Conservation (phyloP, 2,329 filamentous ascomycete species). For the Didymella pinodella region DNA sequence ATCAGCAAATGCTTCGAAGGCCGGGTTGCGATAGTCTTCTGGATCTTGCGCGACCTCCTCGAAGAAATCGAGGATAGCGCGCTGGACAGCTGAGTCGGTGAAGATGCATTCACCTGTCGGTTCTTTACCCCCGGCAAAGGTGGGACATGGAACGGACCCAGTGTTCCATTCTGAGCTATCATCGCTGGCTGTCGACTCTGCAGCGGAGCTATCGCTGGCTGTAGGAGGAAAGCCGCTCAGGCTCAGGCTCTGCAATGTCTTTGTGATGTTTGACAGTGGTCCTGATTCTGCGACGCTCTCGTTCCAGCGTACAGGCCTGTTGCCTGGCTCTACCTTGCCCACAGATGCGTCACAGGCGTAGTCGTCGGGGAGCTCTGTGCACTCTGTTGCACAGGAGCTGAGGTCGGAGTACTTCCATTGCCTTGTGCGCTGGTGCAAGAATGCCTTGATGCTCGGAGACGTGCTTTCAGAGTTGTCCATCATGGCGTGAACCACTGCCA, state of each 20-base stretch:
- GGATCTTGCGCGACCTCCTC: constrained; percentile 62
- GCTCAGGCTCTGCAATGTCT: constrained; percentile 20
- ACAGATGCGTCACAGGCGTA: constrained; percentile 14
- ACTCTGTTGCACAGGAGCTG: constrained; percentile 28
- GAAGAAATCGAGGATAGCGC: constrained; percentile 68
- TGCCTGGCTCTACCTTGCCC: not conserved
- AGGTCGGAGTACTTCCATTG: constrained; percentile 42
- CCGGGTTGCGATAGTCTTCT: constrained; percentile 45
- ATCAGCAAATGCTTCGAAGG: constrained; percentile 24
- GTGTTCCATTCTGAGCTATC: constrained; percentile 22
- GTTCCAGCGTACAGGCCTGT: constrained; percentile 24
- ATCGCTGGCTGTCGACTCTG: not conserved
- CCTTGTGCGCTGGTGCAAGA: constrained; percentile 44
- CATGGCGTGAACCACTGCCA: constrained; percentile 42
- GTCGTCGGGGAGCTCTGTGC: constrained; percentile 34
- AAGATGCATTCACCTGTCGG: constrained; percentile 69
- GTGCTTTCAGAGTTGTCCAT: constrained; percentile 34
- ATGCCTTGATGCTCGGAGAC: constrained; percentile 34
- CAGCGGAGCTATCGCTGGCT: not conserved
- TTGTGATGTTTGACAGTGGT: constrained; percentile 12
- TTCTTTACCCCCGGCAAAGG: constrained; percentile 72
- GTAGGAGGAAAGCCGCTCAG: constrained; percentile 1
- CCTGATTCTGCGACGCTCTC: constrained; percentile 14
- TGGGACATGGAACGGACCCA: constrained; percentile 46
- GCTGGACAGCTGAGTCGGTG: constrained; percentile 58